A percentile compares a stretch with the other conserved stretches of the same genome.
Evolutionary conservation across 306 rosid genomes (phyloP).

Genomic region (Pyrus bretschneideri): DNA sequence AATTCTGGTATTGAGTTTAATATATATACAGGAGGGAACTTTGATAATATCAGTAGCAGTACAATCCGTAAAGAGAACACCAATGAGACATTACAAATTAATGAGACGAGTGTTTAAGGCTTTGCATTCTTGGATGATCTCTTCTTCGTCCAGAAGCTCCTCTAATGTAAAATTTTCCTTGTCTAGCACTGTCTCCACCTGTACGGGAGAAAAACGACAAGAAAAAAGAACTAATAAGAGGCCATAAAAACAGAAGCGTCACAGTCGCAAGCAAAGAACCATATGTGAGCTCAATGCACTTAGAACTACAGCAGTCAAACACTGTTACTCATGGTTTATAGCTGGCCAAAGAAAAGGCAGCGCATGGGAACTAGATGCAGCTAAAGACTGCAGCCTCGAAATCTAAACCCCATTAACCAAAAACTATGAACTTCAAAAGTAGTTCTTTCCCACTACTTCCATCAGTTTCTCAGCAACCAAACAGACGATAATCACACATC

Average conservation of each 20-base stretch:
- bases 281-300: constrained; percentile 1
- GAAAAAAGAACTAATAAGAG: neutral
- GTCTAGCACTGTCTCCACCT: constrained; percentile 93
- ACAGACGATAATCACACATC: neutral
- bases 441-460: neutral
- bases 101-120: constrained; percentile 93
- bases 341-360: neutral
- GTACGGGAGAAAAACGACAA: constrained; percentile 10
- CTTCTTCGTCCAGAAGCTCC: constrained; percentile 98
- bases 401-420: neutral
- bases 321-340: neutral
- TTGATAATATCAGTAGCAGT: neutral
- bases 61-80: neutral
- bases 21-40: neutral
- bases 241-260: neutral
- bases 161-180: constrained; percentile 90
- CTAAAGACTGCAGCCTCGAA: neutral
- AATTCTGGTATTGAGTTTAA: neutral
- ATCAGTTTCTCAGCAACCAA: neutral
- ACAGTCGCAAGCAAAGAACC: neutral
- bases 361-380: neutral
- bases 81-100: constrained; percentile 57
- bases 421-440: neutral
- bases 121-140: constrained; percentile 99
- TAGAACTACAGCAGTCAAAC: neutral